phyloP scores from a whole-genome alignment of 2,329 filamentous ascomycete species.

The Venturia pyrina region DNA sequence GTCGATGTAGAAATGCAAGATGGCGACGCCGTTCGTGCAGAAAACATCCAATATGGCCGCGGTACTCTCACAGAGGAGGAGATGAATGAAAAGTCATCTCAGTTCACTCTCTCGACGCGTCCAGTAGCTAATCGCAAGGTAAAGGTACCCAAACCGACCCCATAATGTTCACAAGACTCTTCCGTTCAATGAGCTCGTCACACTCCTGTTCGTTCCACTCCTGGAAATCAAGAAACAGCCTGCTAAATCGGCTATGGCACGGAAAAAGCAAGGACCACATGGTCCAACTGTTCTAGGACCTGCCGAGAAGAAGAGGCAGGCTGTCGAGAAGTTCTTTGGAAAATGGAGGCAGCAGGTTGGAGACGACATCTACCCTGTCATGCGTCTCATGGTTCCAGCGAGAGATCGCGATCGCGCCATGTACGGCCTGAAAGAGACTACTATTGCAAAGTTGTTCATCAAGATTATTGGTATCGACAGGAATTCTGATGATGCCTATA shows the following conservation, averaged over 20 bases:
- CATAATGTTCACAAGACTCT: constrained; percentile 70
- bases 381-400: constrained; percentile 83
- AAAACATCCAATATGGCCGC: constrained; percentile 39
- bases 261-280: constrained; percentile 50
- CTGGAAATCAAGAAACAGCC: constrained; percentile 68
- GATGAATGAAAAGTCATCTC: constrained; percentile 38
- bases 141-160: constrained; percentile 71
- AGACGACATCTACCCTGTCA: constrained; percentile 82
- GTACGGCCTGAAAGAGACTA: constrained; percentile 89
- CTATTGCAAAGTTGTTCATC: constrained; percentile 82
- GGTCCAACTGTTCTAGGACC: constrained; percentile 52
- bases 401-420: constrained; percentile 87
- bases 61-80: constrained; percentile 34
- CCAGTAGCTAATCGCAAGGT: background rate
- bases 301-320: constrained; percentile 66
- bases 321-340: constrained; percentile 78
- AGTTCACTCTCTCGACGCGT: background rate
- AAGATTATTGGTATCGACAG: constrained; percentile 87
- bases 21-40: constrained; percentile 34
- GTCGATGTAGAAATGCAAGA: constrained; percentile 29
- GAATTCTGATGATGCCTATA: constrained; percentile 79
- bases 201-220: constrained; percentile 70
- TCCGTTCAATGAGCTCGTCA: constrained; percentile 70
- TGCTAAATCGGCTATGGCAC: constrained; percentile 37
- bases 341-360: constrained; percentile 84